Base-by-base conservation (phyloP, 352 stramenopile species). In the Globisporangium recalcitrans region DNA sequence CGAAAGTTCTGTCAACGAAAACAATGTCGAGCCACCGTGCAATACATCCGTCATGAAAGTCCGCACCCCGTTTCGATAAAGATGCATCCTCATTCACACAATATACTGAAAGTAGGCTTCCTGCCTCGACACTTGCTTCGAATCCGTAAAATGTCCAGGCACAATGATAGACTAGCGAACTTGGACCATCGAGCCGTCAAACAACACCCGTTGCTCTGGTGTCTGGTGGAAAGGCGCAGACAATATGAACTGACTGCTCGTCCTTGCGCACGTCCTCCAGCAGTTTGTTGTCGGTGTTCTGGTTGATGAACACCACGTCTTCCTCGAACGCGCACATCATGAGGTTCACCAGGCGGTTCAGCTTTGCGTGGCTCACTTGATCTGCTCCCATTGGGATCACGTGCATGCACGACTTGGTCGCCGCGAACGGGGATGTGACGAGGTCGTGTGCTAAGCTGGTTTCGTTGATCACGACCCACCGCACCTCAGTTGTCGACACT, bases 311-410 rank as follows among this genome's bases (percentile, higher is more conserved):
- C 22, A n/a, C 16, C 11, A 48, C 57, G 46, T 63, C 57, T 29
- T 63, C 57, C 24, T 56, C 46, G 24, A 63, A 63, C 7, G 44
- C 46, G 9, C 32, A 56, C 26, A 56, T 44, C 57, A 63, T 55
- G 44, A 63, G 57, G 44, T 63, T 31, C 57, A 55, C 46, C n/a
- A 63, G 29, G 6, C 47, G 27, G 9, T 49, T 26, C 16, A 51
- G 44, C 26, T 14, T 38, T 13, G 42, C 21, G 31, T 44, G 22
- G 4, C 27, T 4, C 19, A 49, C 44, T 11, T 62, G 2, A 11
- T 24, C 57, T 1, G 4, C 21, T 32, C 22, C 29, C 29, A 5
- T 55, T 21, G 21, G n/a, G 38, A 59, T 24, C 32, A 64, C 36
- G 38, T 49, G 51, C 47, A 51, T 58, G 48, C 36, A 58, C 48